A percentile compares a stretch with the other conserved stretches of the same genome.
Conservation (phyloP, 208 protist genomes). For the Porcisia hertigi region DNA sequence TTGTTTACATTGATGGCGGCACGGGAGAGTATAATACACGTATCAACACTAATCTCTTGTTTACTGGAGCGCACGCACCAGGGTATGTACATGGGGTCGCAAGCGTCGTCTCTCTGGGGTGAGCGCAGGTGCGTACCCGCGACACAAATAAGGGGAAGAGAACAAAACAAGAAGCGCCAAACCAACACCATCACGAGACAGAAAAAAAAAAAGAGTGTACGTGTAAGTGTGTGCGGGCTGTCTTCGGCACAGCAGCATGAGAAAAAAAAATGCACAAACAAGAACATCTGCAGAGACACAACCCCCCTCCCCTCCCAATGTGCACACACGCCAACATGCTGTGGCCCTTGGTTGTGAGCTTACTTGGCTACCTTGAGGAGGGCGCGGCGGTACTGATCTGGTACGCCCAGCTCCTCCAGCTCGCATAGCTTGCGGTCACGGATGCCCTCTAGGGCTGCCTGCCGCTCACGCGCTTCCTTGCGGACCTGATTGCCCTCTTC, state of each 20-base stretch:
- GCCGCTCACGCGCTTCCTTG: conserved; percentile 70
- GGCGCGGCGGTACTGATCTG: conserved; percentile 80
- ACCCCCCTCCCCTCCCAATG: neutral
- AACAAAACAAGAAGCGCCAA: conserved; percentile 8
- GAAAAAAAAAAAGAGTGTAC: neutral
- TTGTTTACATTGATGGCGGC: conserved; percentile 11
- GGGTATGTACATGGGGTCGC: conserved; percentile 2
- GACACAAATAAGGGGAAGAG: neutral
- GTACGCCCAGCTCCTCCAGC: conserved; percentile 72
- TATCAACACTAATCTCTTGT: neutral
- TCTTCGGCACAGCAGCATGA: neutral
- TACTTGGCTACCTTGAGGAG: conserved; percentile 59
- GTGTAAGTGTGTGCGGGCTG: neutral
- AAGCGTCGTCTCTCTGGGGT: neutral
- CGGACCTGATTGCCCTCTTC: conserved; percentile 88
- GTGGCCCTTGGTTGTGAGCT: neutral
- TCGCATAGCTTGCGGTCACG: conserved; percentile 80
- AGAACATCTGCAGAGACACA: neutral
- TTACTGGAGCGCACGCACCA: neutral
- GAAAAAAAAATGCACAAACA: neutral
- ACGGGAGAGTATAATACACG: neutral
- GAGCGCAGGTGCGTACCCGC: neutral
- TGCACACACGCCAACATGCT: neutral
- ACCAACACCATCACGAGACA: neutral
- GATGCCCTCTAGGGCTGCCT: conserved; percentile 87